Evolutionary conservation across 2,329 filamentous ascomycete genomes (phyloP), one percentile per base, ranked within the genome.

Genomic region (Massarina eburnea): DNA sequence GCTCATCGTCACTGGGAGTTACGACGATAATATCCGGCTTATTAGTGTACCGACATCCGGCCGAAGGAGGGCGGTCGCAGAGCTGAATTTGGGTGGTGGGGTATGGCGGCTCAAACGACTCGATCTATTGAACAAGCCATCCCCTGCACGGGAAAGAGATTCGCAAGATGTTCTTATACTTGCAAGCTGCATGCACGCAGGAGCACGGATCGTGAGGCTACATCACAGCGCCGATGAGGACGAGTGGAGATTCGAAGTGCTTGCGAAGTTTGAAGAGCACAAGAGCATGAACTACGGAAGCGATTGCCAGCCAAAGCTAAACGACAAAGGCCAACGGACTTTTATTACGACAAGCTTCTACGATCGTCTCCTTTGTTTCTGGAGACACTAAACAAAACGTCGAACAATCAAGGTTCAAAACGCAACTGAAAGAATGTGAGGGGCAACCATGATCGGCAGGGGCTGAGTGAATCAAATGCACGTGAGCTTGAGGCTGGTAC

Each of bases 281-380:
- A 77, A 88, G 71, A 96, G 90, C 67, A 96, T 96, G 90, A 96
- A 95, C 61, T 97, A 97, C 67, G 91, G 86, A 6, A 89, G 87
- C 58, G 91, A 91, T 69, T 80, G 83, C 47, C 77, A 80, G 54
- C 77, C 77, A 1, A 60, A 20, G 1, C 38, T 61, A 14, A 57
- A 58, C 45, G 19, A 42, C 6, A 57, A 61, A 41, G 56, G 52
- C 3, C 51, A 60, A 38, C 64, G 60, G 46, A 71, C 74, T 17
- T 80, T 84, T 55, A 74, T 90, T 1, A 88, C 85, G 18, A 89
- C 85, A 1, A 91, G 87, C 64, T 91, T 91, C 57, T 91, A 91
- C 54, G 87, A 91, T 67, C 82, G 78, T 61, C 66, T 85, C 36
- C 60, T 91, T 24, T 89, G 85, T 66, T 58, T 88, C 1, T 91